These are phyloP conservation scores for Cenococcum geophilum DNA, from an alignment of 495 filamentous ascomycete genomes.

Conservation along the genomic window DNA sequence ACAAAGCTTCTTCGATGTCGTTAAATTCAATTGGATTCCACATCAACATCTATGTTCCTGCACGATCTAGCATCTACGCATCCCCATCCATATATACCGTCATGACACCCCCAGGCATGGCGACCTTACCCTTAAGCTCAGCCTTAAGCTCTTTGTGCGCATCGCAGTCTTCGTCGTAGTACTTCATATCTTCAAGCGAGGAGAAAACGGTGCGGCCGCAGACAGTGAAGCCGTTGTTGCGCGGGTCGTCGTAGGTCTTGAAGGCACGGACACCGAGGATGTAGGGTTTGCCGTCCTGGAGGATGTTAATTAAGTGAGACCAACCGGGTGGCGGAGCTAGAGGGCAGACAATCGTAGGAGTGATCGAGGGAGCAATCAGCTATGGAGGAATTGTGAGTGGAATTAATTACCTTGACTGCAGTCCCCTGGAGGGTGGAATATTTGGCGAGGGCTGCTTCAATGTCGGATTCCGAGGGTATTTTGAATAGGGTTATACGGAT, in stretches of 20 bases:
- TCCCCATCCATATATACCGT: constrained; percentile 23
- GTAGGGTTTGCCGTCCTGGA: constrained; percentile 63
- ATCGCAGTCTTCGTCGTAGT: constrained; percentile 58
- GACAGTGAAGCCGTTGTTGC: constrained; percentile 59
- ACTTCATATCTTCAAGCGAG: constrained; percentile 61
- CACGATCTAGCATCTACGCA: neutral
- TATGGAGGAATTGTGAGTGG: neutral
- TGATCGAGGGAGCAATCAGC: neutral
- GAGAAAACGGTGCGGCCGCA: constrained; percentile 55
- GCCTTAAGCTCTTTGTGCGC: constrained; percentile 58
- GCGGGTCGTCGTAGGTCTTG: constrained; percentile 46
- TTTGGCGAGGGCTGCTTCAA: constrained; percentile 42
- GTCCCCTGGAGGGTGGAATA: constrained; percentile 49
- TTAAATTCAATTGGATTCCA: too few relatives aligned
- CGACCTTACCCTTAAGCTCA: constrained; percentile 33
- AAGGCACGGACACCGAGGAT: constrained; percentile 49
- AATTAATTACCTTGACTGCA: constrained; percentile 44
- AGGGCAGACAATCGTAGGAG: neutral
- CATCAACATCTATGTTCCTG: too few relatives aligned
- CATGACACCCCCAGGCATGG: constrained; percentile 22
- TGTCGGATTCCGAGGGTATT: constrained; percentile 46
- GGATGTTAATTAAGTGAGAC: neutral
- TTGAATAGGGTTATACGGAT: constrained; percentile 57
- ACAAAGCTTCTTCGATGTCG: too few relatives aligned
- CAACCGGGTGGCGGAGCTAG: constrained; percentile 2